Base-by-base conservation (phyloP, 768 basidiomycete species). In the Mrakia frigida region DNA sequence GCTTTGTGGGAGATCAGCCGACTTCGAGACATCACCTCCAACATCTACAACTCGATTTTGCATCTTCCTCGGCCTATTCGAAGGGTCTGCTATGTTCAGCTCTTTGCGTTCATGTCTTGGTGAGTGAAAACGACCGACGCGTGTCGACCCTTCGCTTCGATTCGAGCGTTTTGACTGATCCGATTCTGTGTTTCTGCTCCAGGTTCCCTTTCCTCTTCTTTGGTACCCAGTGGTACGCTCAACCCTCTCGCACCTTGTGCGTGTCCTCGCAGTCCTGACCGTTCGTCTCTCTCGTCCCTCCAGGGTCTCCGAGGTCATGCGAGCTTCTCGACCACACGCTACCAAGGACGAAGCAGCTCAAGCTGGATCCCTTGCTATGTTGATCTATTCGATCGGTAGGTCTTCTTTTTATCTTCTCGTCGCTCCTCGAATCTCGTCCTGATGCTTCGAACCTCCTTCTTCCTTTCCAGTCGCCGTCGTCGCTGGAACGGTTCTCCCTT, bases 201-300 rank as follows among this genome's bases (percentile, higher is more conserved):
- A 91, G 91, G 93, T 98, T 98, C 81, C 95, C 95, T 0, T 98
- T 94, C 86, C 86, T 97, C 56, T 97, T 98, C 84, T 94, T 93
- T 80, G 88, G 92, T 23, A 98, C 95, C 13, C 95, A 94, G 1
- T 98, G 95, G 56, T 28, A 6, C n/a, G 56, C 56, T 56, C 56
- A 0, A 14, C 28, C 56, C n/a, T 11, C 25, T 56, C 56, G 3
- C n/a, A n/a, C 3, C 25, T 56, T 14, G 50, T 23, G 50, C 9
- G 16, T 52, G 7, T 23, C 16, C 56, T 56, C n/a, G 43, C n/a
- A n/a, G 46, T 50, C 21, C 18, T 50, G 46, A 50, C 2, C 46
- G 43, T 50, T 21, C 46, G 3, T 50, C 46, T 50, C 0, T 50
- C 18, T 18, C 46, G 14, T 14, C 11, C 43, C 5, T 50, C 18